These are phyloP conservation scores for Rhinocladiella mackenziei DNA, from an alignment of 2,329 filamentous ascomycete genomes.

Conservation along the genomic window DNA sequence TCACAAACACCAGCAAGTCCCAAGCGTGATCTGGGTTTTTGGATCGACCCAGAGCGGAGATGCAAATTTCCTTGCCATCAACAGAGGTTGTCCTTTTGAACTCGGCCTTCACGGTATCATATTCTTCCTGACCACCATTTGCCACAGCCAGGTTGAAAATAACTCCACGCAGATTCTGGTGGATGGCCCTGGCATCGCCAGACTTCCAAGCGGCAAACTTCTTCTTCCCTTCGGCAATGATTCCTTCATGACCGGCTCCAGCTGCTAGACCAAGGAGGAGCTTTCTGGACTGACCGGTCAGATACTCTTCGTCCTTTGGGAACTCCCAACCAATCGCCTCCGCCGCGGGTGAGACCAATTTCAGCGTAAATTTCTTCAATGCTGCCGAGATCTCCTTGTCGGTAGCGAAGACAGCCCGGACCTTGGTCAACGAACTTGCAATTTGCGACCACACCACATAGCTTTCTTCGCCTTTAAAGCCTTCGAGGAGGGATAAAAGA, in stretches of 20 bases:
- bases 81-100: conserved; percentile 78
- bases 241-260: conserved; percentile 66
- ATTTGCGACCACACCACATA: conserved; percentile 90
- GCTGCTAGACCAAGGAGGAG: conserved; percentile 73
- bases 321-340: conserved; percentile 85
- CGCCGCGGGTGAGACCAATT: conserved; percentile 69
- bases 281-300: conserved; percentile 76
- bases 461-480: conserved; percentile 76
- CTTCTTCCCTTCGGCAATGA: conserved; percentile 67
- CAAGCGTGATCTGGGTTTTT: conserved; percentile 65
- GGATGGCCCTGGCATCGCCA: conserved; percentile 65
- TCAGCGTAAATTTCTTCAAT: conserved; percentile 71
- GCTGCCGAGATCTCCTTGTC: conserved; percentile 68
- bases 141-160: conserved; percentile 77
- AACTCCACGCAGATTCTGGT: conserved; percentile 74
- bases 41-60: conserved; percentile 70
- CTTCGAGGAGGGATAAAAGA: conserved; percentile 76
- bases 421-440: conserved; percentile 66
- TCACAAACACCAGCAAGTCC: conserved; percentile 66
- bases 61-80: conserved; percentile 83
- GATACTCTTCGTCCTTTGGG: conserved; percentile 70
- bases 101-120: conserved; percentile 74
- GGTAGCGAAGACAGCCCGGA: conserved; percentile 81
- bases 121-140: conserved; percentile 66
- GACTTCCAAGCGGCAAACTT: conserved; percentile 77